phyloP scores from a whole-genome alignment of 2,329 filamentous ascomycete genomes.

The Penicillium sp. region DNA sequence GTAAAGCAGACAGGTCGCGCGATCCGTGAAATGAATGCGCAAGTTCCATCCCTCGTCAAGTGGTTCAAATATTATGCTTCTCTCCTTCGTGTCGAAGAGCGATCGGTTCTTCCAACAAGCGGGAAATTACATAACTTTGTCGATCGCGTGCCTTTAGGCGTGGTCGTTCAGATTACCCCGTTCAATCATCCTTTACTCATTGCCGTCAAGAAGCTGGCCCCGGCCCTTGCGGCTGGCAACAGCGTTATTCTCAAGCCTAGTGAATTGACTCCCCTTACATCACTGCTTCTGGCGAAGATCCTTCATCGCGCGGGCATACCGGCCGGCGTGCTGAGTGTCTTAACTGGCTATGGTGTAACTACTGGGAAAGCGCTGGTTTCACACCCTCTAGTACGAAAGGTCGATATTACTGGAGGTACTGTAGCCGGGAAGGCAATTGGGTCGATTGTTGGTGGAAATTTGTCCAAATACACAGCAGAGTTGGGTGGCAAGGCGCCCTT shows the following conservation, averaged over 20 bases:
- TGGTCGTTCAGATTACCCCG: constrained; percentile 42
- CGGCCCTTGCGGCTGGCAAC: constrained; percentile 44
- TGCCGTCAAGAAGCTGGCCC: constrained; percentile 41
- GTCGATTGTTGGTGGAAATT: constrained; percentile 31
- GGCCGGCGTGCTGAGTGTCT: constrained; percentile 44
- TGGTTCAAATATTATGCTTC: constrained; percentile 74
- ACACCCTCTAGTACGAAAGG: constrained; percentile 32
- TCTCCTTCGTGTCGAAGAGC: constrained; percentile 66
- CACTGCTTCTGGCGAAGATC: constrained; percentile 40
- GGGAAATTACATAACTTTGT: constrained; percentile 42
- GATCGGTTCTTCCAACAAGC: constrained; percentile 64
- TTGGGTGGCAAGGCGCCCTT: constrained; percentile 41
- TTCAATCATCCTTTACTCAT: constrained; percentile 43
- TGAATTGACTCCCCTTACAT: constrained; percentile 47
- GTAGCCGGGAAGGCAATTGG: constrained; percentile 35
- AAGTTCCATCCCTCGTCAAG: constrained; percentile 57
- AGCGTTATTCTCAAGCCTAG: constrained; percentile 42
- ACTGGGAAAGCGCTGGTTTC: constrained; percentile 42
- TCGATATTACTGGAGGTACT: constrained; percentile 38
- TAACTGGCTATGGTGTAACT: constrained; percentile 55
- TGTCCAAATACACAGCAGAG: constrained; percentile 38
- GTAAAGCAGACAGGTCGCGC: constrained; percentile 68
- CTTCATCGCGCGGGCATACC: constrained; percentile 47
- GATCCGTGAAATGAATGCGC: constrained; percentile 69
- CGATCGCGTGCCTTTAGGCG: constrained; percentile 39